These are phyloP conservation scores for Dendrobium chrysotoxum DNA, from an alignment of 106 monocot genomes.

Conservation along the genomic window DNA sequence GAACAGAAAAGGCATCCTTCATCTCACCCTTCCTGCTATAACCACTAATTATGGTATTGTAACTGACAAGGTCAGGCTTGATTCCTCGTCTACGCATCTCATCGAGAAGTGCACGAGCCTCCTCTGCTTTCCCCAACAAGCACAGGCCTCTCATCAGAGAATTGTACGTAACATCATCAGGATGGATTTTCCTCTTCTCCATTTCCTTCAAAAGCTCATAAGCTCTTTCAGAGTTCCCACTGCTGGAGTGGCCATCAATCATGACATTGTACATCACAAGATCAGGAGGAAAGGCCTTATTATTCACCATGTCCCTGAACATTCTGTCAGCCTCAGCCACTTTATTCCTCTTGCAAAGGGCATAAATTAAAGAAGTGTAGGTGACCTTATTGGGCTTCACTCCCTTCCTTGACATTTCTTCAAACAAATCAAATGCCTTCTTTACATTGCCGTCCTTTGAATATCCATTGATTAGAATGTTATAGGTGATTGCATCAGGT, in stretches of 20 bases:
- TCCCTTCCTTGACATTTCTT: constrained; percentile 48
- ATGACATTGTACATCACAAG: constrained; percentile 79
- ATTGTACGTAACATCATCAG: constrained; percentile 87
- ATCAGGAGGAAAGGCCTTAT: constrained; percentile 45
- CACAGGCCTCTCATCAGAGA: constrained; percentile 78
- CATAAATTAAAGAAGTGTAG: constrained; percentile 68
- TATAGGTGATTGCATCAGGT: constrained; percentile 64
- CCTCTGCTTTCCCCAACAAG: constrained; percentile 62
- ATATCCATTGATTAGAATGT: constrained; percentile 78
- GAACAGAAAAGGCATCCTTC: constrained; percentile 45
- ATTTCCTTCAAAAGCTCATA: constrained; percentile 60
- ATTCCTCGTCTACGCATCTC: constrained; percentile 69
- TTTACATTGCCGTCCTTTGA: constrained; percentile 50
- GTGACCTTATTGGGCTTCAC: constrained; percentile 56
- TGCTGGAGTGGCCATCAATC: constrained; percentile 63
- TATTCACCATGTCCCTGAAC: constrained; percentile 24
- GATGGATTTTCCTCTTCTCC: constrained; percentile 44
- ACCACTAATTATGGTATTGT: constrained; percentile 86
- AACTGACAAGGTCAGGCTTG: constrained; percentile 74
- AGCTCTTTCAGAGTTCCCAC: constrained; percentile 51
- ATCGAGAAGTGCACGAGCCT: constrained; percentile 52
- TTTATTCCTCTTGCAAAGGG: constrained; percentile 47
- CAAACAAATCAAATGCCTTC: constrained; percentile 55
- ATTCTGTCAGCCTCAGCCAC: constrained; percentile 53
- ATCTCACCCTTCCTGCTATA: constrained; percentile 71